Percentiles rank a stretch among this genome's conserved stretches.
Conservation (phyloP, 371 early-diverging fungal genomes). For the Circinella umbellata region DNA sequence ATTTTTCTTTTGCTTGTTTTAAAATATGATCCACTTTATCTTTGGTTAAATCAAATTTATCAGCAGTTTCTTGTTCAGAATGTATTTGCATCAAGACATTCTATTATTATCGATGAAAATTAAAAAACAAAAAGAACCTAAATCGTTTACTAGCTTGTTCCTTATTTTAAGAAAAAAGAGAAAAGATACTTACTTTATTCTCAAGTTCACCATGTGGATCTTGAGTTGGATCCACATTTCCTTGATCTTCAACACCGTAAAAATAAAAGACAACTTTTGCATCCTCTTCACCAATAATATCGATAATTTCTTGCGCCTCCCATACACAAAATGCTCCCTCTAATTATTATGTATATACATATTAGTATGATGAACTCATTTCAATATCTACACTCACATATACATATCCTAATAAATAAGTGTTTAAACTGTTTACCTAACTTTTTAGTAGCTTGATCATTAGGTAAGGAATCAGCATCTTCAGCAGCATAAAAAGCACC, state of each 20-base stretch:
- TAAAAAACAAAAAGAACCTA: too few species aligned
- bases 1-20: conserved; percentile 31
- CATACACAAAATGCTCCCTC: conserved; percentile 79
- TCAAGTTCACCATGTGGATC: conserved; percentile 69
- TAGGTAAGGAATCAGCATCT: conserved; percentile 72
- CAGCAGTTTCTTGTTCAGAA: conserved; percentile 49
- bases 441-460: conserved; percentile 40
- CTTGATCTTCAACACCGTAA: conserved; percentile 55
- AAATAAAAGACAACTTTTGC: conserved; percentile 47
- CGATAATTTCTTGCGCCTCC: conserved; percentile 53
- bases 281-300: conserved; percentile 39
- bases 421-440: conserved; percentile 29
- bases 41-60: conserved; percentile 29
- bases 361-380: not conserved
- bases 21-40: conserved; percentile 37
- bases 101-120: conserved; percentile 20
- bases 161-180: too few species aligned
- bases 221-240: conserved; percentile 61
- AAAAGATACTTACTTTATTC: conserved; percentile 54
- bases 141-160: too few species aligned
- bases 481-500: conserved; percentile 77
- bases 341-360: not conserved
- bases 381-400: too few species aligned
- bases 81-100: conserved; percentile 59
- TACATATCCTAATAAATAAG: too few species aligned